Percentiles rank a stretch among this genome's conserved stretches.
phyloP scores from a whole-genome alignment of 768 basidiomycete species.

The Pisolithus tinctorius region DNA sequence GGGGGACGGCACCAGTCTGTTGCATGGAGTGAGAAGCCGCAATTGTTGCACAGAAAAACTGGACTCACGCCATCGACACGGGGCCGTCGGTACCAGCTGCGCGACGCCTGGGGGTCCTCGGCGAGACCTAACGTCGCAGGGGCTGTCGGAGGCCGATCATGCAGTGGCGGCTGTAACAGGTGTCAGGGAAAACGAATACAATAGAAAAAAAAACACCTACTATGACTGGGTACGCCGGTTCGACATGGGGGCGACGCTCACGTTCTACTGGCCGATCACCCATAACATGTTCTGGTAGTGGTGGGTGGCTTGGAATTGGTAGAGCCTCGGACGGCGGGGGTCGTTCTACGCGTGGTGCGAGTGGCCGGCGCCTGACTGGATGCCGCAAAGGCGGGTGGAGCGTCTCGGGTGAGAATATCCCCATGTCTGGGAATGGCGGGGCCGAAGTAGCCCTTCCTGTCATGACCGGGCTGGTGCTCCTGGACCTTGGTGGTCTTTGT shows the following conservation, averaged over 20 bases:
- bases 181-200: slow-evolving; percentile 2
- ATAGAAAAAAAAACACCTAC: slow-evolving; percentile 6
- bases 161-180: slow-evolving; percentile 10
- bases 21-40: not conserved
- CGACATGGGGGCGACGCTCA: slow-evolving; percentile 13
- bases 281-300: not conserved
- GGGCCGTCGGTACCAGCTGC: slow-evolving; percentile 19
- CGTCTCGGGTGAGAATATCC: slow-evolving; percentile 15
- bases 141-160: slow-evolving; percentile 21
- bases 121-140: slow-evolving; percentile 14
- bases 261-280: slow-evolving; percentile 8
- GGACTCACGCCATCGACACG: slow-evolving; percentile 13
- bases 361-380: slow-evolving; percentile 7
- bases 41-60: not conserved
- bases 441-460: slow-evolving; percentile 20
- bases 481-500: slow-evolving; percentile 31
- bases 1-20: slow-evolving; percentile 18
- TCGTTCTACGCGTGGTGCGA: not conserved
- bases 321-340: slow-evolving; percentile 1
- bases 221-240: slow-evolving; percentile 14
- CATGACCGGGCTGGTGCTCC: slow-evolving; percentile 34
- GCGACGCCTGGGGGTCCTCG: slow-evolving; percentile 10
- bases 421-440: slow-evolving; percentile 19
- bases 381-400: slow-evolving; percentile 8
- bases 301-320: slow-evolving; percentile 5